Conservation (phyloP, 2,329 filamentous ascomycete genomes). For the Cercospora sp. region DNA sequence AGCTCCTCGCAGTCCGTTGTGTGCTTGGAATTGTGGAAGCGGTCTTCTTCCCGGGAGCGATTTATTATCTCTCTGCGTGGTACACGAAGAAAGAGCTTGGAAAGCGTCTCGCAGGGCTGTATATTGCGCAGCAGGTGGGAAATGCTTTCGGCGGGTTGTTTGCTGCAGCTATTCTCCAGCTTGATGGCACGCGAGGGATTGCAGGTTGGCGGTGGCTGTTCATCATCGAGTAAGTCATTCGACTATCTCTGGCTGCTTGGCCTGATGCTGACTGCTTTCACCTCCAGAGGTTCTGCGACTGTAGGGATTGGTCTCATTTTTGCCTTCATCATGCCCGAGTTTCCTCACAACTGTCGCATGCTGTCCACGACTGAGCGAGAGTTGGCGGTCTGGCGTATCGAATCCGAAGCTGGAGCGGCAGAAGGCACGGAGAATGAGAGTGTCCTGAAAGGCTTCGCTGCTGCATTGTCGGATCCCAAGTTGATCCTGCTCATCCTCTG, state of each 20-base stretch:
- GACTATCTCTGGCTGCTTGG: background rate
- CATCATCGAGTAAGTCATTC: background rate
- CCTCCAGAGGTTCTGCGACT: background rate
- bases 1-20: background rate
- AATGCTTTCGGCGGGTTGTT: slow-evolving; percentile 24
- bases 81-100: slow-evolving; percentile 16
- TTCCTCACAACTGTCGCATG: slow-evolving; percentile 35
- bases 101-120: slow-evolving; percentile 11
- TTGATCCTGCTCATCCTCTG: slow-evolving; percentile 38
- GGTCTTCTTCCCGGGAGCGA: slow-evolving; percentile 15
- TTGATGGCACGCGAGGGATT: slow-evolving; percentile 1
- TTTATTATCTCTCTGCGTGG: slow-evolving; percentile 15
- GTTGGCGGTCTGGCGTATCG: slow-evolving; percentile 33
- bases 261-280: background rate
- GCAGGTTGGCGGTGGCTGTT: slow-evolving; percentile 17
- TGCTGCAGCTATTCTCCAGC: slow-evolving; percentile 15
- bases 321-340: slow-evolving; percentile 37
- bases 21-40: slow-evolving; percentile 10
- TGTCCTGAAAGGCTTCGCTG: slow-evolving; percentile 30
- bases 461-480: slow-evolving; percentile 36
- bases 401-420: slow-evolving; percentile 33
- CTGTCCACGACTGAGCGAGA: slow-evolving; percentile 31
- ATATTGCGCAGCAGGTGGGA: slow-evolving; percentile 34
- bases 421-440: slow-evolving; percentile 29
- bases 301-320: slow-evolving; percentile 11